A percentile compares a stretch with the other conserved stretches of the same genome.
These are phyloP conservation scores for Neopestalotiopsis sp. DNA, from an alignment of 2,329 filamentous ascomycete species.

Conservation along the genomic window DNA sequence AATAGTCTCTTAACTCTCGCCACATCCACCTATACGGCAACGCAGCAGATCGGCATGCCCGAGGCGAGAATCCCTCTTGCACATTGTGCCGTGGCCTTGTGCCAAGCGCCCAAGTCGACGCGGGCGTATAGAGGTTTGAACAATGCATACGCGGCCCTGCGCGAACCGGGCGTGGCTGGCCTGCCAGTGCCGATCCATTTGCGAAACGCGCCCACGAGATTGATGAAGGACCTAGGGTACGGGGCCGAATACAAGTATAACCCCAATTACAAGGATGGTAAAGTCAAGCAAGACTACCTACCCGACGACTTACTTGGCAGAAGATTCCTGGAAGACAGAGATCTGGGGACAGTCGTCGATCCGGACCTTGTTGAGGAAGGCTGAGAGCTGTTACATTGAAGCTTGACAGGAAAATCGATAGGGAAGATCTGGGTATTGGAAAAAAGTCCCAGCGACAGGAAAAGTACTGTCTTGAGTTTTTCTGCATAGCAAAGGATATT, in stretches of 20 bases:
- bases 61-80: slow-evolving; percentile 92
- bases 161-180: slow-evolving; percentile 81
- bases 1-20: slow-evolving; percentile 83
- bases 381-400: slow-evolving; percentile 18
- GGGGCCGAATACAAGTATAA: slow-evolving; percentile 96
- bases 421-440: neutral
- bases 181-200: slow-evolving; percentile 87
- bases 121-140: slow-evolving; percentile 82
- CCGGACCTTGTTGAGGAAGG: slow-evolving; percentile 58
- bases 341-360: slow-evolving; percentile 82
- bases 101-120: slow-evolving; percentile 84
- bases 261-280: slow-evolving; percentile 83
- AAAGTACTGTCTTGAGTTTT: neutral
- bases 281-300: slow-evolving; percentile 87
- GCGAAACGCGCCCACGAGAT: slow-evolving; percentile 85
- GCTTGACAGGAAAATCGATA: neutral
- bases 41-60: slow-evolving; percentile 93
- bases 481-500: neutral
- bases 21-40: slow-evolving; percentile 83
- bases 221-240: slow-evolving; percentile 94
- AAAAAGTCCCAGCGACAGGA: neutral
- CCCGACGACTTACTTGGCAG: slow-evolving; percentile 75
- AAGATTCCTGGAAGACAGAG: slow-evolving; percentile 77
- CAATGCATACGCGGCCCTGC: slow-evolving; percentile 78
- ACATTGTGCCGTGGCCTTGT: slow-evolving; percentile 82